Percentiles rank a stretch among this genome's conserved stretches.
Evolutionary conservation across 2,329 filamentous ascomycete genomes (phyloP).

Genomic region (Penicillium sp.): DNA sequence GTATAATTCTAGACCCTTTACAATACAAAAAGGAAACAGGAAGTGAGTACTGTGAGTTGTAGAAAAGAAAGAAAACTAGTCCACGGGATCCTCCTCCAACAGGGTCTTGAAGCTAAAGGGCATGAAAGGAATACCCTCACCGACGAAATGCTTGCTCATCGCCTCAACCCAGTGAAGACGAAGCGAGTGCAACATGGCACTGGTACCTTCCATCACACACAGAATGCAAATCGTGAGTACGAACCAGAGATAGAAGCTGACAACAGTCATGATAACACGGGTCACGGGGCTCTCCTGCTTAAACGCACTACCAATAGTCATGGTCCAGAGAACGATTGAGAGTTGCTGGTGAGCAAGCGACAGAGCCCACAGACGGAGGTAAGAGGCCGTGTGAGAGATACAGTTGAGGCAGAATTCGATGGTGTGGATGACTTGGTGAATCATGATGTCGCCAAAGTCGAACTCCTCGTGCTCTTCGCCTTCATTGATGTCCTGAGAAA

Average conservation of each 20-base stretch:
- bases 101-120: slow-evolving; percentile 85
- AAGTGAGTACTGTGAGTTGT: neutral
- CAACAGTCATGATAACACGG: slow-evolving; percentile 77
- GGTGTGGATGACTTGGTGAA: slow-evolving; percentile 97
- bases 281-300: slow-evolving; percentile 57
- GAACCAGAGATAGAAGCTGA: slow-evolving; percentile 88
- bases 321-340: slow-evolving; percentile 90
- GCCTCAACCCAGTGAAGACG: slow-evolving; percentile 95
- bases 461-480: slow-evolving; percentile 90
- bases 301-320: slow-evolving; percentile 84
- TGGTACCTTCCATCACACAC: slow-evolving; percentile 93
- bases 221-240: slow-evolving; percentile 74
- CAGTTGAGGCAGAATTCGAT: slow-evolving; percentile 99
- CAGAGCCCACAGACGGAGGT: slow-evolving; percentile 95
- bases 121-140: slow-evolving; percentile 79
- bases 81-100: slow-evolving; percentile 71
- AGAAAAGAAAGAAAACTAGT: slow-evolving; percentile 28
- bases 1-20: slow-evolving; percentile 10
- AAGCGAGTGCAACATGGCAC: slow-evolving; percentile 89
- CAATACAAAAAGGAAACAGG: slow-evolving; percentile 6
- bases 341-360: slow-evolving; percentile 98
- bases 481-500: slow-evolving; percentile 74
- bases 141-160: slow-evolving; percentile 96
- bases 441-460: slow-evolving; percentile 96
- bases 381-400: slow-evolving; percentile 97